A percentile compares a stretch with the other conserved stretches of the same genome.
phyloP scores from a whole-genome alignment of 192 early-diverging fungal species.

The Helicostylum pulchrum region DNA sequence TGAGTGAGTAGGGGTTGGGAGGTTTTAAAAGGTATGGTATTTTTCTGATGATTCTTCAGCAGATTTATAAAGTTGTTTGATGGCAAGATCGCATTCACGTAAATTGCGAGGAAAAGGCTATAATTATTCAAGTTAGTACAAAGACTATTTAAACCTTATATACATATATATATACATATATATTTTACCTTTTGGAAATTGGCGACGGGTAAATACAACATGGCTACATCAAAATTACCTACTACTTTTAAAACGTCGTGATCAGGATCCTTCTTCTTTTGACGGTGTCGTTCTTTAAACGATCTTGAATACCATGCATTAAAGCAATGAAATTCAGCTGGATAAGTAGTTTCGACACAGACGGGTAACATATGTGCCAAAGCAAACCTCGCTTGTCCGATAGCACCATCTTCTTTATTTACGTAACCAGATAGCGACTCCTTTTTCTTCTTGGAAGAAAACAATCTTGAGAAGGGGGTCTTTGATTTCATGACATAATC shows the following conservation, averaged over 20 bases:
- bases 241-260: slow-evolving; percentile 27
- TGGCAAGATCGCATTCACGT: background rate
- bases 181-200: slow-evolving; percentile 13
- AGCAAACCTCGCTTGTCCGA: slow-evolving; percentile 34
- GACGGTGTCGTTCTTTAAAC: slow-evolving; percentile 4
- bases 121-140: background rate
- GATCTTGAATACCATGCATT: slow-evolving; percentile 30
- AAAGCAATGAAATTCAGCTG: slow-evolving; percentile 28
- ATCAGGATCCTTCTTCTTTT: slow-evolving; percentile 16
- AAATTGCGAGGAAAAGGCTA: slow-evolving; percentile 9
- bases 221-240: slow-evolving; percentile 30
- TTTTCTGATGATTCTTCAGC: too few species aligned
- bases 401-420: slow-evolving; percentile 30
- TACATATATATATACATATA: background rate
- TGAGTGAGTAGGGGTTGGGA: too few species aligned
- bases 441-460: slow-evolving; percentile 21
- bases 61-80: too few species aligned
- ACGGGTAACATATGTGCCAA: slow-evolving; percentile 23
- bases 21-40: too few species aligned
- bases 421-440: slow-evolving; percentile 27
- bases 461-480: slow-evolving; percentile 19
- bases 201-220: slow-evolving; percentile 26
- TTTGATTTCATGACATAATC: slow-evolving; percentile 23
- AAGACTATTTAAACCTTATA: too few species aligned
- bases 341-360: slow-evolving; percentile 18